phyloP scores from a whole-genome alignment of 371 early-diverging fungal species.

The Mucor indicus region DNA sequence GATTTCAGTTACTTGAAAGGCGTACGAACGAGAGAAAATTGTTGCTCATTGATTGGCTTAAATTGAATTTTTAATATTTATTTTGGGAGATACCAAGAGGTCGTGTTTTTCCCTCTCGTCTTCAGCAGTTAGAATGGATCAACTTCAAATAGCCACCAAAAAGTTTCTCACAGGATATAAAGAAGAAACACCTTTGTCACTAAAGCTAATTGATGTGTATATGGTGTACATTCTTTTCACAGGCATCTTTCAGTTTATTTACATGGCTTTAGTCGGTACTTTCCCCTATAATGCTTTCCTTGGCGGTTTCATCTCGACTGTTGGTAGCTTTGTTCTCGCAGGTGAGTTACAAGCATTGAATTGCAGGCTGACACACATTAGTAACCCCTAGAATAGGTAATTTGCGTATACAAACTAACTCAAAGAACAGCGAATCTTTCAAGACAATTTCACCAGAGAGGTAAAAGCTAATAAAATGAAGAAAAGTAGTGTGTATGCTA shows the following conservation, averaged over 20 bases:
- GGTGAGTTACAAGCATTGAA: constrained; percentile 40
- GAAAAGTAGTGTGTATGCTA: background rate
- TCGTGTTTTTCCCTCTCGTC: too few relatives aligned
- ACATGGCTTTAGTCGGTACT: constrained; percentile 80
- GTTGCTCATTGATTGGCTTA: too few relatives aligned
- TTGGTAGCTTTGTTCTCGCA: constrained; percentile 92
- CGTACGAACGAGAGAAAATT: too few relatives aligned
- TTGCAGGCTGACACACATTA: background rate
- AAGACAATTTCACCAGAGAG: constrained; percentile 33
- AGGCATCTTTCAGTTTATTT: constrained; percentile 87
- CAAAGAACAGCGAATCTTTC: constrained; percentile 20
- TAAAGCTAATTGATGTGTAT: constrained; percentile 91
- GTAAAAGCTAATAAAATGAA: too few relatives aligned
- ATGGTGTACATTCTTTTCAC: constrained; percentile 82
- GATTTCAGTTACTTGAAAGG: too few relatives aligned
- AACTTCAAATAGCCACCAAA: constrained; percentile 17
- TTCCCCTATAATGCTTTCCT: constrained; percentile 98
- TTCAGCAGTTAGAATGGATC: too few relatives aligned
- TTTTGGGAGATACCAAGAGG: too few relatives aligned
- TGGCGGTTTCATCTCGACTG: constrained; percentile 90
- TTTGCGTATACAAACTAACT: constrained; percentile 35
- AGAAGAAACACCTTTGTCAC: constrained; percentile 68
- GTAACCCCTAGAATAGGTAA: constrained; percentile 17
- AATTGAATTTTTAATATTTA: too few relatives aligned
- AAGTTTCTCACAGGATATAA: constrained; percentile 43